Conservation (phyloP, 2,329 filamentous ascomycete genomes). For the Calonectria pseudoturangicola region DNA sequence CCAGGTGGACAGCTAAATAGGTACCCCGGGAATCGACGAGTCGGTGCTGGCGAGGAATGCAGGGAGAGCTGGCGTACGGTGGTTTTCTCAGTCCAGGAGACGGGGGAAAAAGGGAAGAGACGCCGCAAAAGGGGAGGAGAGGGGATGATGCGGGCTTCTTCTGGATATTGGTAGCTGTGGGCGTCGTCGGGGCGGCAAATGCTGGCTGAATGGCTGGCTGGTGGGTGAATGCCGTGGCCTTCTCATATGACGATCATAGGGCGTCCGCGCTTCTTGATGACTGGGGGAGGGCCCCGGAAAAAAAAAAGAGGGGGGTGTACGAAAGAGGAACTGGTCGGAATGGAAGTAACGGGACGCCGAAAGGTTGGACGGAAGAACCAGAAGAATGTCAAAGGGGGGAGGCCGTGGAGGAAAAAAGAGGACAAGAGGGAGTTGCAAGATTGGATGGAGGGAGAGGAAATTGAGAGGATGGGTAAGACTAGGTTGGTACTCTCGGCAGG, state of each 20-base stretch:
- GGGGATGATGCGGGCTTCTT: conserved; percentile 17
- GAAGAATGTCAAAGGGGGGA: conserved; percentile 3
- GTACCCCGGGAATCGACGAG: neutral
- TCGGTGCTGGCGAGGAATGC: conserved; percentile 12
- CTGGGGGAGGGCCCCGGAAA: conserved; percentile 4
- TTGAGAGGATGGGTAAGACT: conserved; percentile 26
- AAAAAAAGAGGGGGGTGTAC: conserved; percentile 10
- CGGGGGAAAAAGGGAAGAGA: neutral
- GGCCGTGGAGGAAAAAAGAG: conserved; percentile 10
- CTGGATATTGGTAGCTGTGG: conserved; percentile 11
- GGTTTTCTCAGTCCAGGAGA: neutral
- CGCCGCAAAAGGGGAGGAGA: conserved; percentile 1
- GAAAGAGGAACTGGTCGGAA: conserved; percentile 11
- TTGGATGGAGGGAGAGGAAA: conserved; percentile 31
- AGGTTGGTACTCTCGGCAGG: neutral
- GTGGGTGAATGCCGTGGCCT: conserved; percentile 33
- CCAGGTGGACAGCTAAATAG: conserved; percentile 28
- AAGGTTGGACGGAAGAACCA: conserved; percentile 19
- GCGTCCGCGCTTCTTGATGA: conserved; percentile 21
- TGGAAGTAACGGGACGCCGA: conserved; percentile 5
- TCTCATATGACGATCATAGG: conserved; percentile 36
- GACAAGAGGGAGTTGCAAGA: conserved; percentile 21
- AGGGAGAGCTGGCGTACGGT: neutral
- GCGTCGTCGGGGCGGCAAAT: conserved; percentile 28
- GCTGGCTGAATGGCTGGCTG: conserved; percentile 22